Evolutionary conservation across 2,329 filamentous ascomycete genomes (phyloP).

Genomic region (Aspergillus pseudotamarii): DNA sequence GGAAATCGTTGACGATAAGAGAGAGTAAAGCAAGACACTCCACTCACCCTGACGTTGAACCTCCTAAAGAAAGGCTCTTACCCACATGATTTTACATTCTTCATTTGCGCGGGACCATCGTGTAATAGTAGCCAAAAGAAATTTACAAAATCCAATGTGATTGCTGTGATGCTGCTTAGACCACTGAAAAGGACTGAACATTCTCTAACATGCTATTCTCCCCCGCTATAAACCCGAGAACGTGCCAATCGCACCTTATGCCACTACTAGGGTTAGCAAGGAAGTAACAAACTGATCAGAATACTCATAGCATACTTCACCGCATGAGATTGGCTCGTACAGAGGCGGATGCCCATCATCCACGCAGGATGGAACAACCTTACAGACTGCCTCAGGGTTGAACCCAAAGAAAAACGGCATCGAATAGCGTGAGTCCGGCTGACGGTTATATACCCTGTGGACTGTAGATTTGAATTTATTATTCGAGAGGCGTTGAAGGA

Average conservation of each 20-base stretch:
- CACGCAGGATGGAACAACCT: conserved; percentile 52
- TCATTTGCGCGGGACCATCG: neutral
- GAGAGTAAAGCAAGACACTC: neutral
- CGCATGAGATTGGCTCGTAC: conserved; percentile 57
- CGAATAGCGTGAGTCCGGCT: conserved; percentile 48
- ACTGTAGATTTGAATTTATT: conserved; percentile 55
- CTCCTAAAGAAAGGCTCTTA: neutral
- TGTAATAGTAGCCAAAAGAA: neutral
- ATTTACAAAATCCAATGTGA: neutral
- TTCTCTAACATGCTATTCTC: neutral
- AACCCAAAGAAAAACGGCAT: conserved; percentile 63
- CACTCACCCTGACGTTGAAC: neutral
- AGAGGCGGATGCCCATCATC: conserved; percentile 51
- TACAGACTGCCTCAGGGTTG: conserved; percentile 50
- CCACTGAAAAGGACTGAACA: neutral
- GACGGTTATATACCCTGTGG: conserved; percentile 48
- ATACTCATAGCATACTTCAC: conserved; percentile 35
- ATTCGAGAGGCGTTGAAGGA: conserved; percentile 55
- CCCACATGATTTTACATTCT: neutral
- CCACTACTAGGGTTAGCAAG: neutral
- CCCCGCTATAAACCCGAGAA: neutral
- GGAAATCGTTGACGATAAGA: too few relatives aligned
- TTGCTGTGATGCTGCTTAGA: neutral
- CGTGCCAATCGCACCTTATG: neutral
- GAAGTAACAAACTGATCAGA: neutral